Base-by-base conservation (phyloP, 2,329 filamentous ascomycete genomes). In the Fusarium sp. region DNA sequence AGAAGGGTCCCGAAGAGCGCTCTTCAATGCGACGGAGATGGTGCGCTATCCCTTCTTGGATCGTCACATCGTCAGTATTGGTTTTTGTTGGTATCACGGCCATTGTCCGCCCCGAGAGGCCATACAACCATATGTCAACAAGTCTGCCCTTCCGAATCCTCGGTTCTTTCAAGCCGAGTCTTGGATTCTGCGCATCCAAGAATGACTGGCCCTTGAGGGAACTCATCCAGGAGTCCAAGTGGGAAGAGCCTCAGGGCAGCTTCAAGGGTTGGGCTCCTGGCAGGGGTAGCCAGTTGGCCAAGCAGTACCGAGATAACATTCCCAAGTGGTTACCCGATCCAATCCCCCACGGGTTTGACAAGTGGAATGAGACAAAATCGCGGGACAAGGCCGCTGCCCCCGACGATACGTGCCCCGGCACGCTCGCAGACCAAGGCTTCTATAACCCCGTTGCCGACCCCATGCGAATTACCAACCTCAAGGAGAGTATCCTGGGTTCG, bases 381-480 rank as follows among this genome's bases (percentile, higher is more conserved):
- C 64, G 75, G 48, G 43, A 61, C 13, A 65, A 72, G 81, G 68
- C 84, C 80, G 35, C 62, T 33, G 69, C 72, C 9, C 62, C 69
- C 6, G 65, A 63, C 5, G 35, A 75, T n/a, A 18, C 37, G 11
- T 75, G 72, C 50, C 69, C 72, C 8, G 67, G 73, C 33, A 65
- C 72, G 16, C 22, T 61, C 31, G 62, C 65, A 45, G 72, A 75
- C 33, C 66, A 35, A 50, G 72, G 72, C 2, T 77, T 77, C 63
- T 86, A 86, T 54, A 80, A 78, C 52, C 81, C 84, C 4, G 77
- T 76, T 2, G 68, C 77, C 11, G 85, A 86, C 52, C 84, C 85
- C 1, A 74, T 86, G 64, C 83, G 82, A 57, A 81, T 85, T 39
- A 80, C 83, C 6, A 86, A 86, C 58, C 77, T 83, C 6, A 63